Evolutionary conservation across 768 basidiomycete species (phyloP).

Genomic region (Cystofilobasidium capitatum): DNA sequence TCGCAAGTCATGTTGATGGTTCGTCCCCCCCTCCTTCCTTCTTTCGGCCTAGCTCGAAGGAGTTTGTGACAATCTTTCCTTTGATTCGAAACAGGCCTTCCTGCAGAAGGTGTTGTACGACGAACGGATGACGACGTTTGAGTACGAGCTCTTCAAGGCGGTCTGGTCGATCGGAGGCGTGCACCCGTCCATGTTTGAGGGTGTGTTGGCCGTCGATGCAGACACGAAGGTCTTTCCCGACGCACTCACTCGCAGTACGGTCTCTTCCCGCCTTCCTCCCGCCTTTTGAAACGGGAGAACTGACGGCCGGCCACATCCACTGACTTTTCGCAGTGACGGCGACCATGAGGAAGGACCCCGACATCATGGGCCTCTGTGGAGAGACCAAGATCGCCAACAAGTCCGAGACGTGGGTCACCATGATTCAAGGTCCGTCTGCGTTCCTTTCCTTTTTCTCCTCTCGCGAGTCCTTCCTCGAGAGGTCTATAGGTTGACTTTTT

Average conservation of each 20-base stretch:
- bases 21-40: no score
- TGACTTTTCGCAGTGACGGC: constrained; percentile 51
- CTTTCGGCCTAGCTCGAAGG: no score
- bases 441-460: neutral
- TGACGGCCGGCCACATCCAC: neutral
- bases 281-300: neutral
- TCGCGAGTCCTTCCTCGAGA: constrained; percentile 6
- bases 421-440: constrained; percentile 84
- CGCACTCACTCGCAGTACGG: constrained; percentile 64
- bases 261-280: neutral
- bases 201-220: constrained; percentile 60
- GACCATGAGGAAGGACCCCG: constrained; percentile 91
- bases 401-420: constrained; percentile 94
- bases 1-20: constrained; percentile 96
- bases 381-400: constrained; percentile 99
- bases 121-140: constrained; percentile 98
- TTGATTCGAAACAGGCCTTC: constrained; percentile 47
- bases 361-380: constrained; percentile 98
- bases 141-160: constrained; percentile 99
- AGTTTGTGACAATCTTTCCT: neutral
- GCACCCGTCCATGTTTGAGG: constrained; percentile 88
- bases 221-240: constrained; percentile 95
- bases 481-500: neutral
- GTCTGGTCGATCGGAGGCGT: constrained; percentile 92
- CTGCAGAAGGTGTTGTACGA: constrained; percentile 99